Percentiles rank a stretch among this genome's conserved stretches.
Evolutionary conservation across 163 green algal species (phyloP).

Genomic region (Scenedesmus sp.): DNA sequence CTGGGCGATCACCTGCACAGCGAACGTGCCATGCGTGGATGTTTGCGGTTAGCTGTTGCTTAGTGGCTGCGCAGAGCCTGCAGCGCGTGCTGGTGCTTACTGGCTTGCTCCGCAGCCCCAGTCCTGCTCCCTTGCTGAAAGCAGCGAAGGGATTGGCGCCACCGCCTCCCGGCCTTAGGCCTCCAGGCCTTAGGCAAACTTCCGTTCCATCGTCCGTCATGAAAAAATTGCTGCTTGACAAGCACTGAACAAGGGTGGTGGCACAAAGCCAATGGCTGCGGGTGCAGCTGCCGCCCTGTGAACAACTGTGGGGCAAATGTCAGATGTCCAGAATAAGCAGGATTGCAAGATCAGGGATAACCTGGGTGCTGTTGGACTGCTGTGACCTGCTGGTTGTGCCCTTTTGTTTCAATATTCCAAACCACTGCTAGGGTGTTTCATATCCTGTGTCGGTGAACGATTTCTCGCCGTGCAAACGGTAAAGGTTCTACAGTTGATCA

Average conservation of each 20-base stretch:
- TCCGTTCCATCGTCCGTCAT: constrained; percentile 52
- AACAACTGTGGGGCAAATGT: not conserved
- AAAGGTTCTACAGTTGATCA: too few species aligned
- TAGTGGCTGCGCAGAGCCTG: not conserved
- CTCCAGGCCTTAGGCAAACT: constrained; percentile 77
- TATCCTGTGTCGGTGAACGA: too few species aligned
- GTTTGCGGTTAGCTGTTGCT: not conserved
- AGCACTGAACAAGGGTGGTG: constrained; percentile 16
- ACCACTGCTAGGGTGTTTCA: too few species aligned
- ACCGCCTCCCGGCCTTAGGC: constrained; percentile 76
- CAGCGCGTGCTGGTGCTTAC: constrained; percentile 25
- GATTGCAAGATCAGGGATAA: not conserved
- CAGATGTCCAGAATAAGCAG: not conserved
- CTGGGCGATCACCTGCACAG: constrained; percentile 18
- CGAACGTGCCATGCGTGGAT: not conserved
- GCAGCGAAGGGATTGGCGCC: constrained; percentile 78
- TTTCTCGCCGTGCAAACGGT: too few species aligned
- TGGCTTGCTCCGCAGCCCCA: constrained; percentile 62
- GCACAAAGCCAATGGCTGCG: constrained; percentile 26
- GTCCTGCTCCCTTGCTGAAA: constrained; percentile 85
- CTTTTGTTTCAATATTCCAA: constrained; percentile 14
- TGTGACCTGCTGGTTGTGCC: constrained; percentile 11
- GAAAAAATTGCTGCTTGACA: not conserved
- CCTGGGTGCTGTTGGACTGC: not conserved
- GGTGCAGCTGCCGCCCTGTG: constrained; percentile 4